Percentiles rank a stretch among this genome's conserved stretches.
Evolutionary conservation across 2,329 filamentous ascomycete species (phyloP).

Genomic region (Colletotrichum sp.): DNA sequence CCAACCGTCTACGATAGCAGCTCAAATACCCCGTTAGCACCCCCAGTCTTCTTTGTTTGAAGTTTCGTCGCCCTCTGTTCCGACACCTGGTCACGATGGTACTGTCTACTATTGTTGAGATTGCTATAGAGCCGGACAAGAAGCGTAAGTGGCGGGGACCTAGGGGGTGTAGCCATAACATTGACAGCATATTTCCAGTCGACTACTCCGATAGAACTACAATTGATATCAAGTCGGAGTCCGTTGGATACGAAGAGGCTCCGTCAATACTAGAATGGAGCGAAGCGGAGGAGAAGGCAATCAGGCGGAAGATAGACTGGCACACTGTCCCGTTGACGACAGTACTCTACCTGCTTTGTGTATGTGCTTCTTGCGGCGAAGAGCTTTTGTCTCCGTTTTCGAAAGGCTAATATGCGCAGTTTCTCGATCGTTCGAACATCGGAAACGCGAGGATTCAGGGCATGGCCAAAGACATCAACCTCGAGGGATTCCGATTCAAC

Average conservation of each 20-base stretch:
- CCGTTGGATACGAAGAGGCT: not conserved
- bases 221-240: not conserved
- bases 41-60: not conserved
- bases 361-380: constrained; percentile 32
- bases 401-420: constrained; percentile 14
- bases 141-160: not conserved
- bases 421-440: constrained; percentile 43
- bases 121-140: not conserved
- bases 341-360: constrained; percentile 58
- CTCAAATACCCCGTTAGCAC: not conserved
- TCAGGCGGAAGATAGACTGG: constrained; percentile 58
- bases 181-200: not conserved
- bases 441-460: constrained; percentile 63
- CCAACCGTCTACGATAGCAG: not conserved
- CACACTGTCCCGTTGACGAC: constrained; percentile 58
- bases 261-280: constrained; percentile 42
- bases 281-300: constrained; percentile 50
- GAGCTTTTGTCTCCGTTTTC: not conserved
- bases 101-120: not conserved
- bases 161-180: not conserved
- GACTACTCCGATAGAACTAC: not conserved
- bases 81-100: not conserved
- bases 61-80: not conserved
- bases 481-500: constrained; percentile 58
- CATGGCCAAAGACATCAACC: constrained; percentile 51